phyloP scores from a whole-genome alignment of 768 basidiomycete genomes.

The Hysterangium stoloniferum region DNA sequence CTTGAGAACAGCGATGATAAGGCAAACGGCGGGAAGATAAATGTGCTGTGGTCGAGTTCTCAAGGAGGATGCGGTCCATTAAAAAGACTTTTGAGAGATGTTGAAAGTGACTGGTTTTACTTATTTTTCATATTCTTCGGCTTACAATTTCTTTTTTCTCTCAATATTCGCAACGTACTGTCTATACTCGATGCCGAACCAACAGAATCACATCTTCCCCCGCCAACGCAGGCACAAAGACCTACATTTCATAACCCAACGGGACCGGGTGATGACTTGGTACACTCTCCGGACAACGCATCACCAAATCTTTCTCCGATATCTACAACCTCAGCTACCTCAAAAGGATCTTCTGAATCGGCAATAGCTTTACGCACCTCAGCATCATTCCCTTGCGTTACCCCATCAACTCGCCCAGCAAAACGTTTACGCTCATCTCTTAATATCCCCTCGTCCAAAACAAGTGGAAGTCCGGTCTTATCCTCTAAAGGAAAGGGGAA shows the following conservation, averaged over 20 bases:
- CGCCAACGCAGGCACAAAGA: background rate
- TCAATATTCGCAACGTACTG: background rate
- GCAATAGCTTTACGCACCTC: background rate
- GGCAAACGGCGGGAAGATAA: background rate
- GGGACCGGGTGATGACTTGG: background rate
- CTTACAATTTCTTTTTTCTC: background rate
- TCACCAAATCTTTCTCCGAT: background rate
- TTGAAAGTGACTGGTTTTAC: slow-evolving; percentile 1
- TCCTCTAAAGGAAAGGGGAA: background rate
- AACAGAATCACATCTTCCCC: background rate
- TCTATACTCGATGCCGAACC: background rate
- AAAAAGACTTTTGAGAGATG: slow-evolving; percentile 4
- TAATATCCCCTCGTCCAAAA: background rate
- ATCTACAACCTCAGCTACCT: background rate
- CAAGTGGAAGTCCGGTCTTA: background rate
- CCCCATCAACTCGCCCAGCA: background rate
- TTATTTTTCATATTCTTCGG: background rate
- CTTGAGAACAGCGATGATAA: background rate
- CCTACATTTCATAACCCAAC: background rate
- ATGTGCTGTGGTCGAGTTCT: slow-evolving; percentile 10
- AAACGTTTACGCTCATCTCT: background rate
- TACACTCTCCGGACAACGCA: too few species aligned
- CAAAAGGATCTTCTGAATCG: background rate
- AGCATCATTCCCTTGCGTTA: background rate
- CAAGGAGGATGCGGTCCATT: slow-evolving; percentile 9